phyloP scores from a whole-genome alignment of 768 basidiomycete species.

The Boletus edulis region DNA sequence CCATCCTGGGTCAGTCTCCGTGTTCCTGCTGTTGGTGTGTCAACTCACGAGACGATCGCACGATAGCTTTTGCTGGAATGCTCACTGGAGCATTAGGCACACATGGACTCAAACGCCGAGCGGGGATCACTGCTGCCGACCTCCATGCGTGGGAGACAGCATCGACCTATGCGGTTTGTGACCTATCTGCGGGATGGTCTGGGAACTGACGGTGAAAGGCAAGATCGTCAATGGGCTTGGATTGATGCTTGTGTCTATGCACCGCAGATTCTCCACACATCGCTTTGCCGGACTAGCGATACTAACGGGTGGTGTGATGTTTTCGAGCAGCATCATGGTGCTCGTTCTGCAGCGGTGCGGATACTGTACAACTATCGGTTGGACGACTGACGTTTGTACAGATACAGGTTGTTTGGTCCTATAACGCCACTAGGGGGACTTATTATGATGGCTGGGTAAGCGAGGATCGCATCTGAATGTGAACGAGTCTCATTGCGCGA shows the following conservation, averaged over 20 bases:
- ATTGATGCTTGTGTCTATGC: conserved; percentile 58
- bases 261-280: conserved; percentile 57
- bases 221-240: conserved; percentile 72
- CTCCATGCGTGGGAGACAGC: conserved; percentile 64
- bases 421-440: conserved; percentile 66
- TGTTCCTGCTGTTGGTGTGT: background rate
- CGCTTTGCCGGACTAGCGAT: conserved; percentile 70
- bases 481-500: conserved; percentile 5
- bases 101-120: conserved; percentile 52
- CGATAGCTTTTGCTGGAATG: conserved; percentile 48
- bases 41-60: background rate
- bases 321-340: conserved; percentile 62
- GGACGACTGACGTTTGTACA: conserved; percentile 18
- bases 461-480: background rate
- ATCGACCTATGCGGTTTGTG: conserved; percentile 57
- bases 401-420: conserved; percentile 55
- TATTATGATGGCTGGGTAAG: conserved; percentile 68
- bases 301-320: conserved; percentile 50
- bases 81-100: conserved; percentile 66
- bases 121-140: conserved; percentile 48
- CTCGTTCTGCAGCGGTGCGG: conserved; percentile 49
- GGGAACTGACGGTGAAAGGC: conserved; percentile 6
- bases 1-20: conserved; percentile 36
- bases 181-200: background rate
- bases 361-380: background rate